Conservation (phyloP, 1,284 basidiomycete genomes). For the Cystobasidium slooffiae region DNA sequence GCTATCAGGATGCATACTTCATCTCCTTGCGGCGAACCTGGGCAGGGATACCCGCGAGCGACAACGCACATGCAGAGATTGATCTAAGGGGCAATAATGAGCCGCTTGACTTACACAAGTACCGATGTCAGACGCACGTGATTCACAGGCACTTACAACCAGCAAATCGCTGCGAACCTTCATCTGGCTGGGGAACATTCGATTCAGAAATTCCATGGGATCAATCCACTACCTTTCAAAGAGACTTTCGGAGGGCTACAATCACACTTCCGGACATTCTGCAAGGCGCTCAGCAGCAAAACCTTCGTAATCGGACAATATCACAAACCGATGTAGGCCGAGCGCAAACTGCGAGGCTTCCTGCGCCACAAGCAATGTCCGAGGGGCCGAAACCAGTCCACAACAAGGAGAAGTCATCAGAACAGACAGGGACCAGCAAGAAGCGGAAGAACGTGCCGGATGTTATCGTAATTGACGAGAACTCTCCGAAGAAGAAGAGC, state of each 20-base stretch:
- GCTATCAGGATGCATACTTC: background rate
- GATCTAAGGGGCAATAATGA: background rate
- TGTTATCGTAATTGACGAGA: background rate
- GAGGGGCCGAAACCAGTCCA: background rate
- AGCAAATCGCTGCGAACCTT: background rate
- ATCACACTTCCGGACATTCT: slow-evolving; percentile 1
- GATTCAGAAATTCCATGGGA: slow-evolving; percentile 20
- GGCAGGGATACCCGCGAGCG: background rate
- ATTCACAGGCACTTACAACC: background rate
- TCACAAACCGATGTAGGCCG: background rate
- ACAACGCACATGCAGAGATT: background rate
- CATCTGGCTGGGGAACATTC: background rate
- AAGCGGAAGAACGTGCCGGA: slow-evolving; percentile 5
- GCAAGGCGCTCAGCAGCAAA: background rate
- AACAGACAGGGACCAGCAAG: background rate
- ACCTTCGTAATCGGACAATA: background rate
- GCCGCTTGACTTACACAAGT: slow-evolving; percentile 8
- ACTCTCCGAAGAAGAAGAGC: slow-evolving; percentile 9
- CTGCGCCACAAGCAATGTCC: background rate
- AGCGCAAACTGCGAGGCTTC: background rate
- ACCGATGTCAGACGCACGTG: background rate
- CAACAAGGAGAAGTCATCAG: background rate
- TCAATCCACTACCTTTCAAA: background rate
- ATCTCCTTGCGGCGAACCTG: slow-evolving; percentile 1
- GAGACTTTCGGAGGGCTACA: slow-evolving; percentile 10